Base-by-base conservation (phyloP, 352 stramenopile species). In the Phytophthora foliorum region DNA sequence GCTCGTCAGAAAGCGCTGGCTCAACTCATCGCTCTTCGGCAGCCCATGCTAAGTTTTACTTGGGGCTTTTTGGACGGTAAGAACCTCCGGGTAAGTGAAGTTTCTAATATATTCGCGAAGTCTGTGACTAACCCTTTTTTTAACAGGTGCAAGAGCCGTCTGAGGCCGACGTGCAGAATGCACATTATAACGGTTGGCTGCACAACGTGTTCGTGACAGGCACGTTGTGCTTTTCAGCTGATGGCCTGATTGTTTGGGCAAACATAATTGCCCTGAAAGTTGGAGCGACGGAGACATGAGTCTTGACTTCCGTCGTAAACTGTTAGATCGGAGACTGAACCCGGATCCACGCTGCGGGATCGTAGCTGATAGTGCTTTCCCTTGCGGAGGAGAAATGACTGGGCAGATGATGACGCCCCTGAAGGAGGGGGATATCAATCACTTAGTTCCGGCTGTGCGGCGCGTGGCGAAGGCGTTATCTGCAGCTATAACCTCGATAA, bases 231-330 rank as follows among this genome's bases (percentile, higher is more conserved):
- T n/a, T n/a, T n/a, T n/a, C n/a, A n/a, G n/a, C n/a, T n/a, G n/a
- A n/a, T n/a, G n/a, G n/a, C n/a, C n/a, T n/a, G n/a, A n/a, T n/a
- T n/a, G n/a, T n/a, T n/a, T n/a, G n/a, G n/a, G n/a, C n/a, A n/a
- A n/a, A n/a, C 41, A 72, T 39, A 67, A 62, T n/a, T 72, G 59
- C 22, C 34, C 42, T 0, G 56, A 56, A 25, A 62, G 39, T 7
- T 72, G 64, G 64, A 72, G 67, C 32, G 56, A 72, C n/a, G 31
- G 19, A 2, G 64, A 69, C 10, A 69, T 34, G 5, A 52, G 27
- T 5, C 25, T 62, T 0, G 22, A 49, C 11, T 50, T 69, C 13
- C 14, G 44, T 3, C 6, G 36, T 2, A 63, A 44, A 9, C 44
- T 69, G 0, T 7, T 63, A 6, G 52, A 69, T 10, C 14, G 16